These are phyloP conservation scores for Xylariaceae sp. DNA, from an alignment of 2,329 filamentous ascomycete species.

Conservation along the genomic window DNA sequence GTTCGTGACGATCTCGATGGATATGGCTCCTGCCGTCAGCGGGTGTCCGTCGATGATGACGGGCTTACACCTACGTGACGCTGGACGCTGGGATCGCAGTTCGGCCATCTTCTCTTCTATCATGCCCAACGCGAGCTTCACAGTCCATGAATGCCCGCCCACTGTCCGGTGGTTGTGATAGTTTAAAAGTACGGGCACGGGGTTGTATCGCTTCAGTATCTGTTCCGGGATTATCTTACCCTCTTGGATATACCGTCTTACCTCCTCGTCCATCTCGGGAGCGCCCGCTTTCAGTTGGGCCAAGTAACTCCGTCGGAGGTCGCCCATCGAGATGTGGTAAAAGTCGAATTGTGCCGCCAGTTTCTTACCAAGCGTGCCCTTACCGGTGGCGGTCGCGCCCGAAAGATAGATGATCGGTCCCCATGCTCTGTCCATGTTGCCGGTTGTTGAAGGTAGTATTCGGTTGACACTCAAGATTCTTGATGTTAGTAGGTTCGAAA, in stretches of 20 bases:
- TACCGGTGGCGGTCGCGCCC: constrained; percentile 13
- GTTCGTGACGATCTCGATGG: not conserved
- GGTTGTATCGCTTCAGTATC: not conserved
- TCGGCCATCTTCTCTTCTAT: constrained; percentile 1
- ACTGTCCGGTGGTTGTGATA: not conserved
- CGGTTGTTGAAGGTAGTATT: not conserved
- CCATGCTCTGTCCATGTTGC: constrained; percentile 3
- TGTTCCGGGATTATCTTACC: not conserved
- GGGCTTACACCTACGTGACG: not conserved
- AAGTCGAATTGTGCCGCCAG: constrained; percentile 13
- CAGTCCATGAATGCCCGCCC: not conserved
- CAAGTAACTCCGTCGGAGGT: not conserved
- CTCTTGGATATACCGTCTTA: not conserved
- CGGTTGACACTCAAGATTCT: not conserved
- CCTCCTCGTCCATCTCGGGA: not conserved
- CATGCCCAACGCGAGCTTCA: not conserved
- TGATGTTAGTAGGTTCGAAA: not conserved
- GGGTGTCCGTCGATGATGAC: constrained; percentile 11
- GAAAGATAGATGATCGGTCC: constrained; percentile 14
- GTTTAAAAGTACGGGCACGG: not conserved
- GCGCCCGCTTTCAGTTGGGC: not conserved
- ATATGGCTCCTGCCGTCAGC: not conserved
- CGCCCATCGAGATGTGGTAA: constrained; percentile 13
- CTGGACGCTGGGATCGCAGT: not conserved
- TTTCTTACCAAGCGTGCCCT: constrained; percentile 8